A percentile compares a stretch with the other conserved stretches of the same genome.
Evolutionary conservation across 192 early-diverging fungal genomes (phyloP).

Genomic region (Backusella parvicylindrica): DNA sequence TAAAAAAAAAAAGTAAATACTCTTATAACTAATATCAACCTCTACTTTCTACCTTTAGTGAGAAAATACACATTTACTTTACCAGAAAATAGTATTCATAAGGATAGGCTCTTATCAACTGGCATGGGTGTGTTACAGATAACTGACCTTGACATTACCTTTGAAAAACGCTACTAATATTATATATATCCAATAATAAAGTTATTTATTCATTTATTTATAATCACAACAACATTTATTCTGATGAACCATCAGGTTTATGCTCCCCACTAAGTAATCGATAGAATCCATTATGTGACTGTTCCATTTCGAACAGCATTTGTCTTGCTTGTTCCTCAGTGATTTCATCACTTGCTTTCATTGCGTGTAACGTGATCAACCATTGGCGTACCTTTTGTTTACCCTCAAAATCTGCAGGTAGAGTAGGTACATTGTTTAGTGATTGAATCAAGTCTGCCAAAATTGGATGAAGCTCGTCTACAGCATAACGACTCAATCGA

Average conservation of each 20-base stretch:
- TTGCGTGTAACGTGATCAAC: slow-evolving; percentile 84
- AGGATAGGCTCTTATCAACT: not conserved
- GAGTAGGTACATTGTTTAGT: slow-evolving; percentile 73
- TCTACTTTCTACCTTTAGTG: not conserved
- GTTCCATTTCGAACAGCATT: slow-evolving; percentile 89
- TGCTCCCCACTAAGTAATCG: slow-evolving; percentile 36
- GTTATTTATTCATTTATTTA: not conserved
- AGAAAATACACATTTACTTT: not conserved
- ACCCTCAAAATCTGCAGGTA: slow-evolving; percentile 80
- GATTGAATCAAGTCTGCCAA: slow-evolving; percentile 84
- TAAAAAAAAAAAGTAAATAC: no score
- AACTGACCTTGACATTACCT: not conserved
- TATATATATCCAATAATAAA: not conserved
- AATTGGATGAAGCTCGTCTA: slow-evolving; percentile 89
- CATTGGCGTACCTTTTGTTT: slow-evolving; percentile 83
- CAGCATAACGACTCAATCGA: slow-evolving; percentile 76
- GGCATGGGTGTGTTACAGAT: not conserved
- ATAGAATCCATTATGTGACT: slow-evolving; percentile 65
- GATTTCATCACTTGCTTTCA: slow-evolving; percentile 92
- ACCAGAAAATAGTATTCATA: not conserved
- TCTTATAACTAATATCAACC: not conserved
- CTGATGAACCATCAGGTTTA: not conserved
- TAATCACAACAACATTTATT: not conserved
- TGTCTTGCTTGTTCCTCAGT: slow-evolving; percentile 84
- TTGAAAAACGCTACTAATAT: not conserved